Conservation (phyloP, 371 early-diverging fungal species). For the Sporodiniella umbellata region DNA sequence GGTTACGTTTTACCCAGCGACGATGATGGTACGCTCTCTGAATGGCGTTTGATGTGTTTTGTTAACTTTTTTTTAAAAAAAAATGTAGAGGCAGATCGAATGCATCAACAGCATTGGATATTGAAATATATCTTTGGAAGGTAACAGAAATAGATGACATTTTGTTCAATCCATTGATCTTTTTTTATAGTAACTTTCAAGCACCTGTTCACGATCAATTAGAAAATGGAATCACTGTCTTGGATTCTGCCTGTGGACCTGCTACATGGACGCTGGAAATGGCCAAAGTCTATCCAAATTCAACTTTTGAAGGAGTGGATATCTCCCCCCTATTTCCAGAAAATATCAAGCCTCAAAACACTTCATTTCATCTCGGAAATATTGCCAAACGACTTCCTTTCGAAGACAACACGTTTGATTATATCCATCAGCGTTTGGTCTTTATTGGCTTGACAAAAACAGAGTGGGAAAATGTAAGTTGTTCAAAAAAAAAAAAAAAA, state of each 20-base stretch:
- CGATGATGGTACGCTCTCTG: slow-evolving; percentile 27
- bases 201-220: slow-evolving; percentile 13
- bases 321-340: slow-evolving; percentile 40
- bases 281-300: slow-evolving; percentile 13
- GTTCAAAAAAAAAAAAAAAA: not conserved
- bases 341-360: slow-evolving; percentile 43
- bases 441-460: slow-evolving; percentile 23
- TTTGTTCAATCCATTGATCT: too few species aligned
- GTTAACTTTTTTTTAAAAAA: not conserved
- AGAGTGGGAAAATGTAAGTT: slow-evolving; percentile 33
- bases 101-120: slow-evolving; percentile 26
- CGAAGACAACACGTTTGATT: slow-evolving; percentile 53
- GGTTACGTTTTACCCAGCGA: slow-evolving; percentile 54
- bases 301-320: slow-evolving; percentile 37
- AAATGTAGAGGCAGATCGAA: slow-evolving; percentile 15
- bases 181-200: slow-evolving; percentile 21
- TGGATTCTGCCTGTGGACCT: slow-evolving; percentile 25
- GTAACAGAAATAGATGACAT: too few species aligned
- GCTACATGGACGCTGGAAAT: slow-evolving; percentile 25
- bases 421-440: slow-evolving; percentile 49
- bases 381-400: slow-evolving; percentile 51
- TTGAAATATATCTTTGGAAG: slow-evolving; percentile 10
- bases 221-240: slow-evolving; percentile 15
- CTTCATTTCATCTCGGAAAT: slow-evolving; percentile 48
- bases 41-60: not conserved